Base-by-base conservation (phyloP, 2,329 filamentous ascomycete genomes). In the Nigrospora oryzae region DNA sequence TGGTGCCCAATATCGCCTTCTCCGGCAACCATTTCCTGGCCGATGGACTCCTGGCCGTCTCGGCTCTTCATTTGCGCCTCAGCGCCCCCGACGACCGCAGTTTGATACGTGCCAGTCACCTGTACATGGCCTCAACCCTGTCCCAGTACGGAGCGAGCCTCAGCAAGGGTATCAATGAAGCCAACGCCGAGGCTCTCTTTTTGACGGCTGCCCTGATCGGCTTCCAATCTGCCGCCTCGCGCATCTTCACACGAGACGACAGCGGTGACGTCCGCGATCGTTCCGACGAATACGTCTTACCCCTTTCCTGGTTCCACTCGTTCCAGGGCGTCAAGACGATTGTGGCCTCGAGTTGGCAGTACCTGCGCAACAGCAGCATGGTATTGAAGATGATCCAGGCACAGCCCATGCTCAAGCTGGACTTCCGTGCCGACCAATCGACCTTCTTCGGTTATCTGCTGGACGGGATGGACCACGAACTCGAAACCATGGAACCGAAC, bases 271-370 rank as follows among this genome's bases (percentile, higher is more conserved):
- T 61, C 4, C 62, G 64, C 40, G 65, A 69, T 28, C 56, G 63
- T 3, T 57, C 60, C n/a, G 53, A 52, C 38, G 66, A 66, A 35
- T 84, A 84, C 55, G 66, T 68, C 15, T 61, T 82, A n/a, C 80
- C 80, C 0, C 62, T 83, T 37, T 71, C 76, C 3, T 83, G 78
- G 79, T 83, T 84, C 49, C 79, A 83, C 55, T 75, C 80, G 4
- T 83, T 82, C 54, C 80, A 83, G 53, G 80, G 80, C 11, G 77
- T 84, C 51, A 84, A 83, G 57, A 75, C 79, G 2, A 70, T 84
- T 32, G 79, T 83, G 0, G 75, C 79, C 16, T 73, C 74, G 3
- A 81, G 78, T 13, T 84, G 80, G 80, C 75, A 74, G 46, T 83
- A 75, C 73, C 70, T 84, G 39, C 70, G 79, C 3, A 69, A 70